Percentiles rank a stretch among this genome's conserved stretches.
These are phyloP conservation scores for Conringia planisiliqua DNA, from an alignment of 345 rosid species.

Conservation along the genomic window DNA sequence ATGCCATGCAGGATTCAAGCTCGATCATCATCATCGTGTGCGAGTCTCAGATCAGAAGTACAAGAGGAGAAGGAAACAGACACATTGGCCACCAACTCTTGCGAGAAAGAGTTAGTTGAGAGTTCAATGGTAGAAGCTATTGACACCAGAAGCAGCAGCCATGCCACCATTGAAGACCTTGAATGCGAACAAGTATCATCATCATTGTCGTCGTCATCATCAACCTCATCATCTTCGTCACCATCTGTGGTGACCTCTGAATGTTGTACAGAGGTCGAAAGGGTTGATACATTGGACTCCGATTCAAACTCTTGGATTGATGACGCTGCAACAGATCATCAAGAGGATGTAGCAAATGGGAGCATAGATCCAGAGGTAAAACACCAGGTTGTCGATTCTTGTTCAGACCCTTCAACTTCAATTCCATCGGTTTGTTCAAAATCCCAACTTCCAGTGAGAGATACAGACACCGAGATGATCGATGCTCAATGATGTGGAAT, in stretches of 20 bases:
- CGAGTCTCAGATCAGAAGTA: conserved; percentile 40
- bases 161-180: conserved; percentile 23
- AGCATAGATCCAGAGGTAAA: conserved; percentile 6
- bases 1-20: conserved; percentile 49
- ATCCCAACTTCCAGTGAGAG: neutral
- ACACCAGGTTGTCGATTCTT: neutral
- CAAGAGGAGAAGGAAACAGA: conserved; percentile 33
- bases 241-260: conserved; percentile 15
- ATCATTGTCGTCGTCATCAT: neutral
- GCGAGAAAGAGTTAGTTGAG: conserved; percentile 33
- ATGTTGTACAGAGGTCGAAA: conserved; percentile 3
- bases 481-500: conserved; percentile 12
- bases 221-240: neutral
- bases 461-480: conserved; percentile 17
- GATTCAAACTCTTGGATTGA: conserved; percentile 21
- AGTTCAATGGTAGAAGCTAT: neutral
- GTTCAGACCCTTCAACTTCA: conserved; percentile 1
- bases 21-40: conserved; percentile 38
- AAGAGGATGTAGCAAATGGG: conserved; percentile 2
- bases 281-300: conserved; percentile 14
- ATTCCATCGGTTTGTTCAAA: neutral
- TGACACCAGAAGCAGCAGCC: neutral
- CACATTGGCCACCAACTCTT: conserved; percentile 23
- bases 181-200: conserved; percentile 24
- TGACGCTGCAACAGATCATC: conserved; percentile 1